A percentile compares a stretch with the other conserved stretches of the same genome.
phyloP scores from a whole-genome alignment of 2,329 filamentous ascomycete species.

The Diaporthe amygdali region DNA sequence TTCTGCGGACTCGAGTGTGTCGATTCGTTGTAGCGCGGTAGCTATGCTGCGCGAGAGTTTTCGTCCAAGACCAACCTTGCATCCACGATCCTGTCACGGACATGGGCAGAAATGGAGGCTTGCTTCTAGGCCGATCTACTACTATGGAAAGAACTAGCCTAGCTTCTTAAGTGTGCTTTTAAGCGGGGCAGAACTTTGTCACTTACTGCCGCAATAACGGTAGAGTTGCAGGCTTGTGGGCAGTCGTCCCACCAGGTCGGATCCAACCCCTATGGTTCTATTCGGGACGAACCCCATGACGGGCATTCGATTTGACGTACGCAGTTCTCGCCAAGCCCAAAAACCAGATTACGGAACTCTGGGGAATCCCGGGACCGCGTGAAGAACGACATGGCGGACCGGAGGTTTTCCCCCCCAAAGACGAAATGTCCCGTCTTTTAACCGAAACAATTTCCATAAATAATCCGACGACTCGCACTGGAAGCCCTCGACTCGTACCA shows the following conservation, averaged over 20 bases:
- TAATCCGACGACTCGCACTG: background rate
- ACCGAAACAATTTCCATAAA: conserved; percentile 14
- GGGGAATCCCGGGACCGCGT: background rate
- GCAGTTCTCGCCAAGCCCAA: background rate
- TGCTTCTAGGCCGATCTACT: background rate
- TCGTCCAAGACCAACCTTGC: background rate
- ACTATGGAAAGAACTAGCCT: background rate
- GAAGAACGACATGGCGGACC: background rate
- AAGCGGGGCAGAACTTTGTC: conserved; percentile 2
- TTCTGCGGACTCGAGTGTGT: too few relatives aligned
- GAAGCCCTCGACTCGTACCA: background rate
- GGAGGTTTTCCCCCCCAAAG: background rate
- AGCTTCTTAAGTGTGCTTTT: background rate
- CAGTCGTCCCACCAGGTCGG: background rate
- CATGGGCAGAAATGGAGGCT: too few relatives aligned
- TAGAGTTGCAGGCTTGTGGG: background rate
- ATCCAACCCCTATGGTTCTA: background rate
- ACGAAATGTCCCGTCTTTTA: background rate
- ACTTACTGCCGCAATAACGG: background rate
- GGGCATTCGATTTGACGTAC: background rate
- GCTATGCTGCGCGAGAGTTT: background rate
- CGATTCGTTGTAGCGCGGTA: background rate
- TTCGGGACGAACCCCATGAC: background rate
- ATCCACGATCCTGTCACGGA: background rate
- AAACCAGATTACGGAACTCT: background rate